Conservation (phyloP, 2,329 filamentous ascomycete species). For the Verticillium albo-atrum region DNA sequence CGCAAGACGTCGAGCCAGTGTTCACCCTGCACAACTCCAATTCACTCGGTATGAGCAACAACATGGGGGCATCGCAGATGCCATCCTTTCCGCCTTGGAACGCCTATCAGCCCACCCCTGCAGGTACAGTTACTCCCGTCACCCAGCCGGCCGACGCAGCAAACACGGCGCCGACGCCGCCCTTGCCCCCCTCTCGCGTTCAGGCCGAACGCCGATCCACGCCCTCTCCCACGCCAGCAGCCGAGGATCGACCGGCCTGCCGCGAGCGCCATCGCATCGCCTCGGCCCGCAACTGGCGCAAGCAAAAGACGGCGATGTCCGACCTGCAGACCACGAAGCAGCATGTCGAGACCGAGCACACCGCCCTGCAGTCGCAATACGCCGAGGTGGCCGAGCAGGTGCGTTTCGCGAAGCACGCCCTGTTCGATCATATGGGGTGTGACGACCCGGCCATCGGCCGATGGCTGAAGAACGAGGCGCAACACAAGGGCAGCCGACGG, state of each 20-base stretch:
- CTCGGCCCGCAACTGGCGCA: conserved; percentile 10
- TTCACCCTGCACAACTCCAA: neutral
- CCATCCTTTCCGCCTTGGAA: neutral
- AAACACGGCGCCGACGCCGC: neutral
- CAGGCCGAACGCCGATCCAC: neutral
- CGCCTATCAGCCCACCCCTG: neutral
- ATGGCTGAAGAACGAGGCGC: conserved; percentile 6
- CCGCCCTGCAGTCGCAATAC: conserved; percentile 1
- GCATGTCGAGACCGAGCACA: conserved; percentile 1
- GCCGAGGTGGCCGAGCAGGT: conserved; percentile 3
- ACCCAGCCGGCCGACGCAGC: neutral
- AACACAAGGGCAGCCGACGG: neutral
- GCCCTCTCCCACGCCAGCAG: neutral
- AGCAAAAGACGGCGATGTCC: conserved; percentile 4
- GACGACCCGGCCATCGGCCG: conserved; percentile 5
- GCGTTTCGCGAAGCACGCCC: conserved; percentile 3
- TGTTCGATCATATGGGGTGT: conserved; percentile 6
- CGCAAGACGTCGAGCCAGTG: neutral
- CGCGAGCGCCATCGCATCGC: conserved; percentile 7
- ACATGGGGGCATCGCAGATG: neutral
- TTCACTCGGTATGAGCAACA: neutral
- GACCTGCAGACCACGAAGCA: conserved; percentile 3
- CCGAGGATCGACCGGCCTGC: neutral
- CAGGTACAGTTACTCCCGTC: neutral
- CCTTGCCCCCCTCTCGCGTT: neutral